Base-by-base conservation (phyloP, 768 basidiomycete species). In the Russula brevipes region DNA sequence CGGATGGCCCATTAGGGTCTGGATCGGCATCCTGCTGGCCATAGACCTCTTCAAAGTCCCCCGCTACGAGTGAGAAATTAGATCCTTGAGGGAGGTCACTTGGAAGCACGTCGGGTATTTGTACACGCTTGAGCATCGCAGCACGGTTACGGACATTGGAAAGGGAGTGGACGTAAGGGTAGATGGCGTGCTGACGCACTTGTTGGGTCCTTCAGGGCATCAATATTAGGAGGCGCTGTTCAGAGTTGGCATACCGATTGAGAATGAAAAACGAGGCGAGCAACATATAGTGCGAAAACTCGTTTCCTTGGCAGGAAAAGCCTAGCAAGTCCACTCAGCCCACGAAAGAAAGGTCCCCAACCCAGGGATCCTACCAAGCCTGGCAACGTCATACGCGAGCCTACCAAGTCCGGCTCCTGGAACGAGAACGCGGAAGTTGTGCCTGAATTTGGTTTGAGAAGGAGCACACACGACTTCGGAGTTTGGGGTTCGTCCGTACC, bases 221-320 rank as follows among this genome's bases (percentile, higher is more conserved):
- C 9, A 49, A 19, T 55, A 49, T 46, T 36, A 24, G 19, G 35
- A 24, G n/a, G 52, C 4, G 4, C 10, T 35, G 19, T 4, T 11
- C 42, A 36, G 16, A n/a, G 14, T 56, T 30, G 44, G 56, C 81
- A 10, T 69, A 93, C 94, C 82, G 82, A 72, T 98, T 98, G 54
- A 98, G 77, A 19, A 97, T 85, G 72, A 89, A 90, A 71, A 87
- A 88, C 4, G 95, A 97, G 2, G 89, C 80, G 5, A 98, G 83
- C 12, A 98, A 81, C 94, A 95, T 96, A 74, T 92, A 93, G 67
- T 95, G 89, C 38, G 91, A 94, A 72, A 97, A 97, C 74, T 98
- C 95, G 71, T 97, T 97, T 24, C 90, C 94, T 73, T 96, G 94
- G 66, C 89, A 93, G 1, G 88, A 76, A 68, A 94, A 98, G 4